These are phyloP conservation scores for Solanum okadae DNA, from an alignment of 257 asterid genomes.

Conservation along the genomic window DNA sequence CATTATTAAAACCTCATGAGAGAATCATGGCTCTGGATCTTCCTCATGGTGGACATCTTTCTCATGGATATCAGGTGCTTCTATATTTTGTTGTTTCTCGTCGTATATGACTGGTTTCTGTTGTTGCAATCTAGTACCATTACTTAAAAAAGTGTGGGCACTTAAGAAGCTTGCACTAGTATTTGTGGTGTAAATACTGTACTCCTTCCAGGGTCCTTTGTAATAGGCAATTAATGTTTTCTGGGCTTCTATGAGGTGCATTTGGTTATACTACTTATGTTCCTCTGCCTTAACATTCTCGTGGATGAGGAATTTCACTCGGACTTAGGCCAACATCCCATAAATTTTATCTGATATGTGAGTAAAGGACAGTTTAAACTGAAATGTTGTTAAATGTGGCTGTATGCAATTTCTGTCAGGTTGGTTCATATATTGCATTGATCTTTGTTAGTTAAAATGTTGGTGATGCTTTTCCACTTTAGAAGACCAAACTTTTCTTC, in stretches of 20 bases:
- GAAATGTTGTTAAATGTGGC: neutral
- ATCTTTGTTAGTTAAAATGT: neutral
- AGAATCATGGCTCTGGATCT: conserved; percentile 94
- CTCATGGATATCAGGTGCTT: conserved; percentile 84
- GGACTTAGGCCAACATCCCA: neutral
- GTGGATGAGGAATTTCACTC: neutral
- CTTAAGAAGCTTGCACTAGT: neutral
- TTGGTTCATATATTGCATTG: neutral
- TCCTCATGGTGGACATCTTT: conserved; percentile 96
- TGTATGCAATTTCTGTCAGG: neutral
- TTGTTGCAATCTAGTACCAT: neutral
- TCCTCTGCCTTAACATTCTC: neutral
- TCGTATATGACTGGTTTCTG: neutral
- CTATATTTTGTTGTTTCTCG: neutral
- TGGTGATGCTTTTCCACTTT: neutral
- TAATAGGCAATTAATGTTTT: neutral
- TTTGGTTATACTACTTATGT: neutral
- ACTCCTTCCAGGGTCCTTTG: neutral
- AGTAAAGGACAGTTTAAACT: neutral
- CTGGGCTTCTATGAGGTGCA: neutral
- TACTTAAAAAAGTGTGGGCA: neutral
- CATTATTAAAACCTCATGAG: conserved; percentile 80
- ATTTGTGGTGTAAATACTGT: neutral
- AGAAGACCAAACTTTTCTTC: neutral
- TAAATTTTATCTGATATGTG: neutral